Evolutionary conservation across 73 alveolate species (phyloP).

Genomic region (Stentor roeselii): DNA sequence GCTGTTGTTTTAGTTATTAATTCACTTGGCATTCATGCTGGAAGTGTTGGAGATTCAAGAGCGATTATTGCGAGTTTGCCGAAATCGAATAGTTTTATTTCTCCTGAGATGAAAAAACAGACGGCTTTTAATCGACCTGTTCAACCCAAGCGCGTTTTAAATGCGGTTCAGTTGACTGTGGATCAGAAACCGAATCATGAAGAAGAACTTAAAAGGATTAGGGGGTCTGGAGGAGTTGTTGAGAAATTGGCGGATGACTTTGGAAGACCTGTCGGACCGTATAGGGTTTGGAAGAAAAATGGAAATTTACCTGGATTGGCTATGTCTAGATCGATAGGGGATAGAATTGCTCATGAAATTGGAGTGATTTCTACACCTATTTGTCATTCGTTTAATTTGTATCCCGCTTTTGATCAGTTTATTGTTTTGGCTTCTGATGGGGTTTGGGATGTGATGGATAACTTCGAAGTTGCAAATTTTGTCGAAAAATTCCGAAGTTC

Average conservation of each 20-base stretch:
- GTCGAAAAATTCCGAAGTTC: neutral
- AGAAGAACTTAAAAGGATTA: conserved; percentile 10
- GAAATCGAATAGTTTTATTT: neutral
- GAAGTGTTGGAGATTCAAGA: conserved; percentile 26
- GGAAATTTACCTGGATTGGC: conserved; percentile 18
- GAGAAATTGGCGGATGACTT: neutral
- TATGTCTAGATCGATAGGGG: conserved; percentile 25
- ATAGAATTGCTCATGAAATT: conserved; percentile 1
- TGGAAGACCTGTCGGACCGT: conserved; percentile 17
- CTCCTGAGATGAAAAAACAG: neutral
- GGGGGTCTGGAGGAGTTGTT: neutral
- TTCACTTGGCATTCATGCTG: neutral
- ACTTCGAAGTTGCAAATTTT: conserved; percentile 18
- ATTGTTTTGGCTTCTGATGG: conserved; percentile 21
- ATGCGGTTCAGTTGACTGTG: conserved; percentile 6
- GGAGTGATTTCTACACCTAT: conserved; percentile 10
- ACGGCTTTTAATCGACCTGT: conserved; percentile 4
- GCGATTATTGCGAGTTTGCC: neutral
- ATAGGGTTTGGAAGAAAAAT: neutral
- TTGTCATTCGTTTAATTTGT: neutral
- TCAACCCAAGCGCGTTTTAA: conserved; percentile 38
- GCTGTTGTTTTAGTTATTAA: conserved; percentile 4
- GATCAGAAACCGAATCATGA: conserved; percentile 11
- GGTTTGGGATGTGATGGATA: conserved; percentile 11
- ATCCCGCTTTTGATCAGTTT: neutral